Percentiles rank a stretch among this genome's conserved stretches.
phyloP scores from a whole-genome alignment of 2,329 filamentous ascomycete species.

The Plenodomus tracheiphilus region DNA sequence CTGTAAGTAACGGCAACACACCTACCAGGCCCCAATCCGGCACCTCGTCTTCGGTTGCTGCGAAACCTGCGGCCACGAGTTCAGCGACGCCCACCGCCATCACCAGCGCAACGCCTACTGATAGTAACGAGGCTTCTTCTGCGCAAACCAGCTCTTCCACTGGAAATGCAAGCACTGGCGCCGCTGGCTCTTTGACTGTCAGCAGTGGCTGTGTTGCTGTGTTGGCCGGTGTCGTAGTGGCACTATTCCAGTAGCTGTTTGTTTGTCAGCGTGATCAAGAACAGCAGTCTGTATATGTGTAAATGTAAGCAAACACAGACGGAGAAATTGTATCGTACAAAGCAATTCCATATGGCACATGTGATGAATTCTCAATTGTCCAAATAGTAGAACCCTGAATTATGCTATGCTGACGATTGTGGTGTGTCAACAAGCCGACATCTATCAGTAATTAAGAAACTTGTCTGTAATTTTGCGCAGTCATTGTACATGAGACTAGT shows the following conservation, averaged over 20 bases:
- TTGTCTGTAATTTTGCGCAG: too few relatives aligned
- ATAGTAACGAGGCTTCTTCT: background rate
- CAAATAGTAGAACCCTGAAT: too few relatives aligned
- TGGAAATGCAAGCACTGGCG: background rate
- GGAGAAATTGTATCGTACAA: background rate
- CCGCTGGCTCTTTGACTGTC: background rate
- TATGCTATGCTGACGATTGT: too few relatives aligned
- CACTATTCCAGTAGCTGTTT: background rate
- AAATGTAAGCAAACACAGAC: background rate
- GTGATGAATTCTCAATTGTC: background rate
- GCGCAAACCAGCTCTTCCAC: background rate
- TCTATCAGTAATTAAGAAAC: too few relatives aligned
- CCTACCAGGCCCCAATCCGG: constrained; percentile 9
- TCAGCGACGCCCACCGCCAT: background rate
- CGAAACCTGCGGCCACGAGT: background rate
- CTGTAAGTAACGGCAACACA: constrained; percentile 12
- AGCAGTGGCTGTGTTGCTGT: background rate
- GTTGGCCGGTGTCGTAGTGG: background rate
- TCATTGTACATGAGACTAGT: too few relatives aligned
- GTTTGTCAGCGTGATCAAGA: background rate
- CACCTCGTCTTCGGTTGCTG: background rate
- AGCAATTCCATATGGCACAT: background rate
- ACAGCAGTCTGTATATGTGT: background rate
- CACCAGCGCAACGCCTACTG: background rate
- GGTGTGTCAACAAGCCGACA: too few relatives aligned